Base-by-base conservation (phyloP, 371 early-diverging fungal species). In the Dichotomocladium elegans region DNA sequence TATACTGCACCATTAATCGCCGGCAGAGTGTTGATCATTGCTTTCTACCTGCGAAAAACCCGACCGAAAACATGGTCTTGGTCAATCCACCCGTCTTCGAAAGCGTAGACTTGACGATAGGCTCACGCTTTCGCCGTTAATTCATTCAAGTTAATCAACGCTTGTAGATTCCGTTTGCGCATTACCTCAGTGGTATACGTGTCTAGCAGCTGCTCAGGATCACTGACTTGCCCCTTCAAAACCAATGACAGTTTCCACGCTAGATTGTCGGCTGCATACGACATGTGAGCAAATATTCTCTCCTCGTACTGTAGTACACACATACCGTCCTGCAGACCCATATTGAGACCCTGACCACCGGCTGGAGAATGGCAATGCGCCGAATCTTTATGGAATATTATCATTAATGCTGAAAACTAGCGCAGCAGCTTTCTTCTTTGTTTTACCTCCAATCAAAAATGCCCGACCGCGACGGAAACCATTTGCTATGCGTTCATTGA, bases 241-340 rank as follows among this genome's bases (percentile, higher is more conserved):
- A 68, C 77, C 35, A 60, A 42, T 1, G 77, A 72, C 17, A 76
- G 45, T 29, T 76, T 76, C 77, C 77, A 76, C 17, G 66, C 72
- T 26, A 76, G 51, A 15, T 76, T 72, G 25, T 72, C 61, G 27
- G 68, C 72, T 75, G 9, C n/a, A 63, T 14, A 30, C 22, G 6
- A 31, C 21, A 1, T 31, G 6, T 19, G 14, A 34, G 26, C 15
- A 54, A 27, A 27, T 25, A 12, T 15, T 14, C 24, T 22, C 21
- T 1, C 14, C 12, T 25, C 44, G 15, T 9, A 27, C 30, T 12
- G 3, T 19, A n/a, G n/a, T 6, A 17, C n/a, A 22, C 15, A 21
- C 55, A 48, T 55, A 74, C 72, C 75, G 59, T 74, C 75, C 27
- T 71, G 67, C 4, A 71, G 17, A 8, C 71, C 69, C n/a, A 74